Evolutionary conservation across 805 yeast species (phyloP), one percentile per base, ranked within the genome.

Genomic region (Suhomyces sp.): DNA sequence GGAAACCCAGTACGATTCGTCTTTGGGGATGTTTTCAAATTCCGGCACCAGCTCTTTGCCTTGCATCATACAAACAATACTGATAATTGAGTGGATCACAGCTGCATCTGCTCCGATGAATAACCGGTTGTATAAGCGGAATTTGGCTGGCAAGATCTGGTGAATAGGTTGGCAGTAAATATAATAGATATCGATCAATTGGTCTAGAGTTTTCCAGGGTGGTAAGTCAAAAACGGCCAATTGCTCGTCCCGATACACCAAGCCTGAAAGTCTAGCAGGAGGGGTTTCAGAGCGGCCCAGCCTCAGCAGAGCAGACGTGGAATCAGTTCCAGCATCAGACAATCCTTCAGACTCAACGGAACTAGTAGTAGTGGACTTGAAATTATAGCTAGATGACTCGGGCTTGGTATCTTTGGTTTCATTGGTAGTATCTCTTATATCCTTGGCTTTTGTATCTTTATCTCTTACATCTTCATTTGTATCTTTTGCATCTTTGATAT

Each of bases 11-110:
- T 50, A 51, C 4, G 48, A 27, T 38, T 68, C 69, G 44, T 57
- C 59, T 10, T 36, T 48, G 2, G 26, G 31, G 4, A 47, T 19
- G 5, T 22, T 19, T 12, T 40, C 40, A 23, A 47, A 12, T 5
- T 54, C 49, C 10, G 52, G 52, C 17, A 49, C 44, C 27, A 19
- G 33, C n/a, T 52, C 49, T n/a, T 54, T 46, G 29, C 54, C 53
- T 6, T 44, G 24, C 9, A 56, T 44, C n/a, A 49, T 44, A 44
- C 66, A 62, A 23, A 66, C 59, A 6, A 50, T 58, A 10, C 70
- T 60, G 29, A 69, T 57, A 2, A 69, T 54, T 9, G 68, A 66
- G 47, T 68, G 71, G 13, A 65, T 50, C 3, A 68, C 48, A 0
- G 71, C 57, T 15, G 64, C 48, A 23, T 66, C 68, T 5, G 56